Evolutionary conservation across 1,284 basidiomycete species (phyloP).

Genomic region (Pseudozyma thailandica): DNA sequence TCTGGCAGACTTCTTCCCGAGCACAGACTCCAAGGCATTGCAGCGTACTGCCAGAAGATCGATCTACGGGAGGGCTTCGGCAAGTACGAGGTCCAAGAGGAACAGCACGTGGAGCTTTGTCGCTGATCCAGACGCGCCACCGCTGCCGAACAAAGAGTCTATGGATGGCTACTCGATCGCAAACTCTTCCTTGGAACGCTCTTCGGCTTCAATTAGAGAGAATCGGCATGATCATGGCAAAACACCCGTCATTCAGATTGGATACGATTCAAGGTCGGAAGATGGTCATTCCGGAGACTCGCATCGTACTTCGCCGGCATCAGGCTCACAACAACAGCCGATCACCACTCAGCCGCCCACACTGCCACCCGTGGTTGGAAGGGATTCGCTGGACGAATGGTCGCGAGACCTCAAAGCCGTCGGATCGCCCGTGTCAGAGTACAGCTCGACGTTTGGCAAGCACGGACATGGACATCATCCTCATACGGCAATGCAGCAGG

Average conservation of each 20-base stretch:
- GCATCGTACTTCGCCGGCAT: conserved; percentile 6
- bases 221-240: conserved; percentile 16
- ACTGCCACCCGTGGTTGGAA: conserved; percentile 53
- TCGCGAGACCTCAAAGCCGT: conserved; percentile 53
- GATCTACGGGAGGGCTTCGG: conserved; percentile 59
- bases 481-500: conserved; percentile 12
- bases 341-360: conserved; percentile 41
- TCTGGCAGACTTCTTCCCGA: conserved; percentile 93
- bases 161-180: conserved; percentile 18
- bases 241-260: conserved; percentile 50
- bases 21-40: conserved; percentile 78
- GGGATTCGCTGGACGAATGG: conserved; percentile 60
- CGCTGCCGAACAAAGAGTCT: conserved; percentile 54
- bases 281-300: conserved; percentile 20
- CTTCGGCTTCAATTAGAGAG: conserved; percentile 21
- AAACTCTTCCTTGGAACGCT: conserved; percentile 12
- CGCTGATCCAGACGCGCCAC: conserved; percentile 55
- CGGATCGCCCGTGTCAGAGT: conserved; percentile 40
- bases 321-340: conserved; percentile 8
- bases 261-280: conserved; percentile 40
- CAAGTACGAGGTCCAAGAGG: conserved; percentile 57
- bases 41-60: conserved; percentile 58
- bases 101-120: conserved; percentile 63
- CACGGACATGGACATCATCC: conserved; percentile 16
- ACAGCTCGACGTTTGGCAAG: conserved; percentile 24